These are phyloP conservation scores for Mucor mucedo DNA, from an alignment of 371 early-diverging fungal genomes.

Conservation along the genomic window DNA sequence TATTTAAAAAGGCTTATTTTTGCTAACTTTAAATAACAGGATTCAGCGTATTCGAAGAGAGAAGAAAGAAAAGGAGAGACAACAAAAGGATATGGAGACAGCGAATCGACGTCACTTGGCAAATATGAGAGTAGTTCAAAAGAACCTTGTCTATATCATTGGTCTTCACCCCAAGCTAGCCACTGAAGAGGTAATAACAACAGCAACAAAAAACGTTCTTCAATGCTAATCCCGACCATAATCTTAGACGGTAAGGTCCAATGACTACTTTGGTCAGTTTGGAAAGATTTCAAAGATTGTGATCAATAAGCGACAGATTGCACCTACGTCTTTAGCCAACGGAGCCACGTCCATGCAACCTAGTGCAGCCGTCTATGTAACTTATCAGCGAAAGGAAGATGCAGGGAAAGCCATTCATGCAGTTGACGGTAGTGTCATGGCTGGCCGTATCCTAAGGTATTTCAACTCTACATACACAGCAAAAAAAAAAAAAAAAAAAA, in stretches of 20 bases:
- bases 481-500: neutral
- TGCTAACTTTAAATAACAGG: slow-evolving; percentile 27
- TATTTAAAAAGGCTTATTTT: neutral
- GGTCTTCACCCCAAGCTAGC: slow-evolving; percentile 86
- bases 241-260: slow-evolving; percentile 70
- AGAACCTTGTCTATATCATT: slow-evolving; percentile 94
- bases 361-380: slow-evolving; percentile 87
- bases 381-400: slow-evolving; percentile 86
- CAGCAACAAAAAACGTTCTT: neutral
- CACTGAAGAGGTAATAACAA: slow-evolving; percentile 78
- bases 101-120: slow-evolving; percentile 86
- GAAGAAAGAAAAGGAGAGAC: slow-evolving; percentile 87
- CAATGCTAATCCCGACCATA: neutral
- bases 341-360: slow-evolving; percentile 55
- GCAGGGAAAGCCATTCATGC: slow-evolving; percentile 89
- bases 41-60: slow-evolving; percentile 70
- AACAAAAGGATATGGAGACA: slow-evolving; percentile 88
- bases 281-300: slow-evolving; percentile 95
- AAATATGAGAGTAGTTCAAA: slow-evolving; percentile 92
- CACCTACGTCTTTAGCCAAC: slow-evolving; percentile 55
- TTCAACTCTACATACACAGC: neutral
- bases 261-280: slow-evolving; percentile 97
- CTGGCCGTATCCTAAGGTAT: slow-evolving; percentile 81
- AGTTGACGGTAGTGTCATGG: slow-evolving; percentile 92
- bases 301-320: slow-evolving; percentile 73